Evolutionary conservation across 768 basidiomycete genomes (phyloP).

Genomic region (Amanita thiersii): DNA sequence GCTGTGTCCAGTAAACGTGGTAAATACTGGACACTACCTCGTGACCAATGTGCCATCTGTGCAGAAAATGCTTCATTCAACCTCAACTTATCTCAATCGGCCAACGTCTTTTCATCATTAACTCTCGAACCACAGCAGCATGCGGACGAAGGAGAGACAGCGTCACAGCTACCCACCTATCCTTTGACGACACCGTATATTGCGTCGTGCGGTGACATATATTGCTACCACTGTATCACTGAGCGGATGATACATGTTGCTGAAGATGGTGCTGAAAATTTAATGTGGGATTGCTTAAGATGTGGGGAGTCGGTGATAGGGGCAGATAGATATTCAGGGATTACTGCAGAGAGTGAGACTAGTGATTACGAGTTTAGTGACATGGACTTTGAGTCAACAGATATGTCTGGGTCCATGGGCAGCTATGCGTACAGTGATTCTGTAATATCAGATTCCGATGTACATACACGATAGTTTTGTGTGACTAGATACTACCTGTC

Average conservation of each 20-base stretch:
- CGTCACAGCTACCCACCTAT: constrained; percentile 40
- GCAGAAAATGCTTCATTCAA: constrained; percentile 63
- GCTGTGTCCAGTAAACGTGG: constrained; percentile 26
- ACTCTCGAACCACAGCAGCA: constrained; percentile 15
- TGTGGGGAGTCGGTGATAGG: constrained; percentile 60
- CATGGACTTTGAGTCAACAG: constrained; percentile 37
- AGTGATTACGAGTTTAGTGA: constrained; percentile 57
- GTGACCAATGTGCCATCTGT: constrained; percentile 86
- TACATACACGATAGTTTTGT: constrained; percentile 2
- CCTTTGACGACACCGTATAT: constrained; percentile 80
- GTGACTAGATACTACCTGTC: constrained; percentile 1
- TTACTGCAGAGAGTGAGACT: constrained; percentile 30
- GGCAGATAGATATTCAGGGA: constrained; percentile 52
- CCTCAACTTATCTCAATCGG: constrained; percentile 45
- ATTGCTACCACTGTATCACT: constrained; percentile 92
- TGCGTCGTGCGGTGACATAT: constrained; percentile 76
- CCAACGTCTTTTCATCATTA: constrained; percentile 38
- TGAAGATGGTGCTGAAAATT: constrained; percentile 50
- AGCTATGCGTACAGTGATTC: constrained; percentile 36
- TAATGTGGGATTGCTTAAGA: constrained; percentile 77
- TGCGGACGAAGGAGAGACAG: constrained; percentile 16
- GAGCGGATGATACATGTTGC: constrained; percentile 70
- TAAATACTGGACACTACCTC: constrained; percentile 61
- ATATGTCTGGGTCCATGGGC: constrained; percentile 48
- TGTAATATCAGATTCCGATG: constrained; percentile 21